Percentiles rank a stretch among this genome's conserved stretches.
Conservation (phyloP, 2,329 filamentous ascomycete species). For the Fusarium piperis region DNA sequence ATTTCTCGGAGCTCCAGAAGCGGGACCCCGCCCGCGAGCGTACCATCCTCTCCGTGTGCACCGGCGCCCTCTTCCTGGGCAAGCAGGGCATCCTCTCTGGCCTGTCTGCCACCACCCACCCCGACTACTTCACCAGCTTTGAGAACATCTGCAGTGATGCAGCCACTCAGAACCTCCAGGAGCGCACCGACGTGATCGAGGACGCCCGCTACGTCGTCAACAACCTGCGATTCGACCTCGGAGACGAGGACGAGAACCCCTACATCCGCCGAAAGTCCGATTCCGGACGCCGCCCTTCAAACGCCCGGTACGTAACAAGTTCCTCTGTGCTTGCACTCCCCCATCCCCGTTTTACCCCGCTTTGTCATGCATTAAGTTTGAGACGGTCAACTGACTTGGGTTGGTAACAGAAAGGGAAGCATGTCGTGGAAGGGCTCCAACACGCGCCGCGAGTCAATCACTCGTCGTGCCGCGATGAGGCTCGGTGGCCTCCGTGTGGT, state of each 20-base stretch:
- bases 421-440: constrained; percentile 82
- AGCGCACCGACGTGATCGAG: constrained; percentile 85
- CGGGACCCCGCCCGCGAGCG: constrained; percentile 82
- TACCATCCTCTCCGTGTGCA: constrained; percentile 82
- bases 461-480: constrained; percentile 79
- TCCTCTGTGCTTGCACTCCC: constrained; percentile 2
- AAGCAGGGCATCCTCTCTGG: constrained; percentile 81
- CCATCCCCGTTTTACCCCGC: constrained; percentile 34
- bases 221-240: constrained; percentile 87
- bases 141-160: constrained; percentile 84
- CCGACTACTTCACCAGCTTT: constrained; percentile 81
- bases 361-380: constrained; percentile 35
- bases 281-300: constrained; percentile 68
- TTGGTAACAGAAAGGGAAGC: constrained; percentile 74
- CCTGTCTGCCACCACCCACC: constrained; percentile 83
- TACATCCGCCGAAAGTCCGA: constrained; percentile 83
- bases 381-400: constrained; percentile 38
- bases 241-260: constrained; percentile 83
- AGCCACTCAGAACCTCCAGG: constrained; percentile 73
- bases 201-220: constrained; percentile 87
- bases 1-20: constrained; percentile 83
- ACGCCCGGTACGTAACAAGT: constrained; percentile 62
- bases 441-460: constrained; percentile 80
- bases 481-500: constrained; percentile 77
- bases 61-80: constrained; percentile 80